These are phyloP conservation scores for Fraxinus albicans DNA, from an alignment of 305 asterid species.

Conservation along the genomic window DNA sequence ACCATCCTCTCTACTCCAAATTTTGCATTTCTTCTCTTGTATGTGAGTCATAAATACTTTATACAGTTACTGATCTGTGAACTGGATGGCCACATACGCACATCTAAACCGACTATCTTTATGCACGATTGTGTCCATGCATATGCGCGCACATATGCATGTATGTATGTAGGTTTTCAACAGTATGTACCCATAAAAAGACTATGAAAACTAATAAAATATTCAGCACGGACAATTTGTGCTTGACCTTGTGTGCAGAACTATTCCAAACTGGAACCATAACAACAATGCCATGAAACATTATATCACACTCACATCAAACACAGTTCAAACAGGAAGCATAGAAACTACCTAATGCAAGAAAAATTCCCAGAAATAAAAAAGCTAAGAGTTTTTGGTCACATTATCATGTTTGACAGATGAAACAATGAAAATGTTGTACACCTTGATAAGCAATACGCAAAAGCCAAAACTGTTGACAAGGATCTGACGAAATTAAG, in stretches of 20 bases:
- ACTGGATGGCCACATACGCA: neutral
- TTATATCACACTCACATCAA: conserved; percentile 2
- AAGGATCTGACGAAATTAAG: conserved; percentile 78
- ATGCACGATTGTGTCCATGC: neutral
- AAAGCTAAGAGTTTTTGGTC: neutral
- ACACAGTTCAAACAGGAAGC: conserved; percentile 11
- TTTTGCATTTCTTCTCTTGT: neutral
- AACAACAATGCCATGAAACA: neutral
- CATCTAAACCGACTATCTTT: neutral
- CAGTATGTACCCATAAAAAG: neutral
- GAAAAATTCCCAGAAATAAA: neutral
- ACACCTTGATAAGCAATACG: conserved; percentile 85
- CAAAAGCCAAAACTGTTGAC: conserved; percentile 86
- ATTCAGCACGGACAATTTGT: conserved; percentile 3
- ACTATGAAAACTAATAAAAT: neutral
- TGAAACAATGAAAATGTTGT: neutral
- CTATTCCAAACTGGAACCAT: neutral
- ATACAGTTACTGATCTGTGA: neutral
- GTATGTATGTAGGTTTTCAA: neutral
- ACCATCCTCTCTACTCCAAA: neutral
- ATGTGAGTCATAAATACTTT: neutral
- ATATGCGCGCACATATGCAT: neutral
- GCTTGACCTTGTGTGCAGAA: neutral
- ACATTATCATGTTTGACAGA: neutral
- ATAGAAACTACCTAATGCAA: conserved; percentile 13